phyloP scores from a whole-genome alignment of 225 moss, liverwort and hornwort species.

The Ulota crispa region DNA sequence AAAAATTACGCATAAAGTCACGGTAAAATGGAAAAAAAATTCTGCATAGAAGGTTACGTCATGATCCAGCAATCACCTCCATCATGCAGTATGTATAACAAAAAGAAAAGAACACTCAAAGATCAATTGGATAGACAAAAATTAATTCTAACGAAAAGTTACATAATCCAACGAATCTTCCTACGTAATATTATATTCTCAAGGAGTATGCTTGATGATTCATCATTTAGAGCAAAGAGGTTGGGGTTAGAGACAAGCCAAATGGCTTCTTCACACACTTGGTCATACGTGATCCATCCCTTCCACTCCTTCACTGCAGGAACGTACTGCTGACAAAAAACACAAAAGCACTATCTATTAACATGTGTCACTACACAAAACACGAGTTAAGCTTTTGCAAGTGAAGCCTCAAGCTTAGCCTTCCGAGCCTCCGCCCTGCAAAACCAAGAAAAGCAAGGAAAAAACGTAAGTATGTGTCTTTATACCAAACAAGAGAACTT shows the following conservation, averaged over 20 bases:
- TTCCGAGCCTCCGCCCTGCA: conserved; percentile 31
- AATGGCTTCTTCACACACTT: not conserved
- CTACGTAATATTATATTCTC: not conserved
- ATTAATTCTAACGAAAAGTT: not conserved
- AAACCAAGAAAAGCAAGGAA: not conserved
- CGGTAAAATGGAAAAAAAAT: not conserved
- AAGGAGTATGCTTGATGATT: not conserved
- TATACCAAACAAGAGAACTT: not conserved
- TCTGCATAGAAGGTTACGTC: not conserved
- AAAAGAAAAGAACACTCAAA: not conserved
- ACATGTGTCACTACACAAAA: not conserved
- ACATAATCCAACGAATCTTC: not conserved
- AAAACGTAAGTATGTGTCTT: not conserved
- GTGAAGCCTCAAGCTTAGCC: not conserved
- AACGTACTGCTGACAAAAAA: not conserved
- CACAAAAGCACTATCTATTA: not conserved
- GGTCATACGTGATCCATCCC: not conserved
- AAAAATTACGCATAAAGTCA: not conserved
- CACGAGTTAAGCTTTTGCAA: not conserved
- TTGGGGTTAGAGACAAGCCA: not conserved
- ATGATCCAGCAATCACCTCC: not conserved
- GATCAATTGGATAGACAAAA: not conserved
- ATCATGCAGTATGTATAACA: not conserved
- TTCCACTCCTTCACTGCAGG: not conserved
- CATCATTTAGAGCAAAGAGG: not conserved